phyloP scores from a whole-genome alignment of 208 protist species.

The Trypanosomatidae sp. region DNA sequence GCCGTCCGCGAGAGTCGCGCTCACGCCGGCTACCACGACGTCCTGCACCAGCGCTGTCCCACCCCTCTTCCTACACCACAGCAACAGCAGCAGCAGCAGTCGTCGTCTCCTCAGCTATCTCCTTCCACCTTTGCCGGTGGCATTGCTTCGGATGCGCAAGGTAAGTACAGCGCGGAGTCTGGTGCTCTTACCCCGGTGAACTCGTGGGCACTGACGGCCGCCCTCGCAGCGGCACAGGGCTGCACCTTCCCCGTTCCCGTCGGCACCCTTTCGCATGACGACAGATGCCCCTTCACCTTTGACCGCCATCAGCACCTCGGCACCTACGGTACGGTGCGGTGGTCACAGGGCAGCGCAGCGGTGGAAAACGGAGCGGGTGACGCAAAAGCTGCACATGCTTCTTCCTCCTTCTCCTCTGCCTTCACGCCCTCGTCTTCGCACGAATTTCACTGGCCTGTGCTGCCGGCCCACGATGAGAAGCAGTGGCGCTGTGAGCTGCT shows the following conservation, averaged over 20 bases:
- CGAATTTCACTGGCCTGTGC: too few species aligned
- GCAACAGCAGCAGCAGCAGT: too few species aligned
- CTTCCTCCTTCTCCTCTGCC: too few species aligned
- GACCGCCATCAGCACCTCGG: conserved; percentile 47
- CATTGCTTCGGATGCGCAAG: too few species aligned
- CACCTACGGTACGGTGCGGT: conserved; percentile 38
- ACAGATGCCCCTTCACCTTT: conserved; percentile 32
- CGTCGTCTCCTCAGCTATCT: too few species aligned
- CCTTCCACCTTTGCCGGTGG: too few species aligned
- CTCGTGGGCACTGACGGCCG: conserved; percentile 4
- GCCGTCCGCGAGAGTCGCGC: conserved; percentile 58
- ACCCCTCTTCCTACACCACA: too few species aligned
- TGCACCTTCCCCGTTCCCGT: conserved; percentile 12
- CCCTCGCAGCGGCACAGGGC: conserved; percentile 1
- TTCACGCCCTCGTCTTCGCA: too few species aligned
- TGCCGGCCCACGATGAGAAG: too few species aligned
- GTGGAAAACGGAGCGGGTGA: too few species aligned
- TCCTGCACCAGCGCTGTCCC: conserved; percentile 33
- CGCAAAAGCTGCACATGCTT: too few species aligned
- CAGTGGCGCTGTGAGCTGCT: conserved; percentile 64
- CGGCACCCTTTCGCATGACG: conserved; percentile 28
- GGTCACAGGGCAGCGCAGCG: conserved; percentile 56
- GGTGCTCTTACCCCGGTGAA: conserved; percentile 17
- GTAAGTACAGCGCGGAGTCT: too few species aligned
- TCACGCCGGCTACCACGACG: conserved; percentile 54